Evolutionary conservation across 169 alveolate species (phyloP), one percentile per base, ranked within the genome.

Genomic region (Plasmodium vivax): DNA sequence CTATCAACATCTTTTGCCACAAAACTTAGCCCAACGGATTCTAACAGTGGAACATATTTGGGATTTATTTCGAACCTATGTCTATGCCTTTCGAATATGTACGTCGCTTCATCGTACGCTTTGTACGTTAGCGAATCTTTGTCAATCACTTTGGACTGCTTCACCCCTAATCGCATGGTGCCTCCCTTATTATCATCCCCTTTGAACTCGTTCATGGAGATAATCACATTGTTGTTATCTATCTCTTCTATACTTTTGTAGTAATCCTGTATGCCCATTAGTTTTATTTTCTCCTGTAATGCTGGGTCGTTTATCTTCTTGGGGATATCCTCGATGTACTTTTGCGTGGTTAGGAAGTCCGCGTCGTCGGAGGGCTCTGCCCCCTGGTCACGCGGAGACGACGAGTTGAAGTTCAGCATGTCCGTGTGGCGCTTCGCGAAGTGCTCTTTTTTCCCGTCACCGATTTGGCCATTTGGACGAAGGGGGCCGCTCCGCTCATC

Each of bases 31-130:
- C 99, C 99, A 51, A 85, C 93, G 19, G 97, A 95, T 87, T 97
- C 98, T 84, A 98, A 84, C 30, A 90, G 82, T 14, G 97, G 97
- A 6, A 97, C 97, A 93, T 95, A 97, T 34, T 96, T 96, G 16
- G 98, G 98, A 94, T 98, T 97, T 19, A 99, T 98, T 96, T 98
- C 99, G 84, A 97, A 98, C 83, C 99, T 90, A 94, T 99, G 99
- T 84, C 99, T 95, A 92, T 98, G 99, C 83, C 99, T 97, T 93
- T 99, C 99, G 82, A 83, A 96, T 75, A 98, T 96, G 54, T 93
- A 96, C 16, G 94, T 92, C 16, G 93, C 95, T 82, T 97, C 96
- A 85, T 97, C 98, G 90, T 98, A 99, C 30, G 98, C 92, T 82
- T 96, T 96, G 74, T 97, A 96, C 2, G 99, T 99, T 27, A 99